phyloP scores from a whole-genome alignment of 352 stramenopile genomes.

The Phytophthora cryptogea region DNA sequence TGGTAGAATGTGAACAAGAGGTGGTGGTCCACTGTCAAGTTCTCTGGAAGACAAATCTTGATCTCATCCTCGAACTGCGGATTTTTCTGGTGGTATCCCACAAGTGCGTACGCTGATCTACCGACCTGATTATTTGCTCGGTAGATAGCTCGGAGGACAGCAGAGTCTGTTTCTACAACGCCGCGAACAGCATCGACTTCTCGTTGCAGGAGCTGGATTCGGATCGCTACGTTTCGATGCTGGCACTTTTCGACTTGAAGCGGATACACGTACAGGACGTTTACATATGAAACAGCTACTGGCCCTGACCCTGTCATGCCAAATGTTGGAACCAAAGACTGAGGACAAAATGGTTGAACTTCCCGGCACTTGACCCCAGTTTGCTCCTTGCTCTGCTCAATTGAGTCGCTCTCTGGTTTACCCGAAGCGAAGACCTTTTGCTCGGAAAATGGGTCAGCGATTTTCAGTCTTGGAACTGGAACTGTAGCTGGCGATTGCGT shows the following conservation, averaged over 20 bases:
- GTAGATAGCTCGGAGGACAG: conserved; percentile 48
- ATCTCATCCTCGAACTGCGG: conserved; percentile 79
- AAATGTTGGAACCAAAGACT: conserved; percentile 33
- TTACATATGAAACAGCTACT: conserved; percentile 60
- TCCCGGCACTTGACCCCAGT: conserved; percentile 42
- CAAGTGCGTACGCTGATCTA: conserved; percentile 41
- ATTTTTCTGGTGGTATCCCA: conserved; percentile 83
- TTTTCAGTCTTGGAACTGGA: conserved; percentile 27
- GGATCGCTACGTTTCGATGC: conserved; percentile 69
- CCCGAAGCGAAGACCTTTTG: background rate
- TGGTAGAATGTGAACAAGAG: conserved; percentile 82
- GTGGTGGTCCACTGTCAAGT: conserved; percentile 52
- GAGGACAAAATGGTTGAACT: conserved; percentile 68
- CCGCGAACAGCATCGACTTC: conserved; percentile 54
- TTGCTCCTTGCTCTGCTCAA: conserved; percentile 3
- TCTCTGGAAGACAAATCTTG: conserved; percentile 67
- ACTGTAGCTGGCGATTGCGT: background rate
- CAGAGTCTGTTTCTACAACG: conserved; percentile 36
- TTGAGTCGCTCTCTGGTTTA: conserved; percentile 3
- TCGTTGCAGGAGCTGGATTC: conserved; percentile 61
- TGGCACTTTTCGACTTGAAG: conserved; percentile 68
- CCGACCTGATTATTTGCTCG: conserved; percentile 31
- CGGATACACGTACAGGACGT: conserved; percentile 70
- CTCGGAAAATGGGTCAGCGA: conserved; percentile 47
- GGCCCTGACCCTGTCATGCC: conserved; percentile 55